Base-by-base conservation (phyloP, 257 asterid species). In the Primulina huaijiensis region DNA sequence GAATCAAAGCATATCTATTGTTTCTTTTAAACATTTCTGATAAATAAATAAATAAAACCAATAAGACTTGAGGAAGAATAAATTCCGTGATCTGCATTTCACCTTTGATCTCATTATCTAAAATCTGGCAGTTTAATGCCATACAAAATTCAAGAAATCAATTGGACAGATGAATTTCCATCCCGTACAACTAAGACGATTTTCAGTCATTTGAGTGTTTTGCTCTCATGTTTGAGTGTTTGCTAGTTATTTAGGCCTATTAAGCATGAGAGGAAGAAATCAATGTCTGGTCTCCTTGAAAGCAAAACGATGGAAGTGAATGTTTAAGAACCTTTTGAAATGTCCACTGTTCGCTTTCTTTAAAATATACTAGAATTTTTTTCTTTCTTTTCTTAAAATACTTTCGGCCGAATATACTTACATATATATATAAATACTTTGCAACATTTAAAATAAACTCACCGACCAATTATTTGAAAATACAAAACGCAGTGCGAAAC, bases 51-150 rank as follows among this genome's bases (percentile, higher is more conserved):
- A 68, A 35, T 17, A 27, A n/a, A 33, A 10, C 50, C 50, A 8
- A 38, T 38, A 38, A 38, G 4, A 38, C 63, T 29, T 14, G 68
- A 38, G 52, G 65, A 40, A 62, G 62, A 74, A 57, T 58, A 9
- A 17, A 21, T 38, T 38, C 16, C 16, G 0, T 7, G 40, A 35
- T 35, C 40, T 35, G 6, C 1, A 35, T 35, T 35, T 35, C 46
- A 38, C 9, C 46, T 38, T 43, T 43, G n/a, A 12, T 43, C 17
- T 43, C 53, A 43, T 43, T 2, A 12, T 43, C 1, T 0, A 43
- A 43, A 43, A 43, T 11, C 2, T 11, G 8, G 53, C 53, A 43
- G 53, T 11, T 43, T 11, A 8, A 43, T 43, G n/a, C 53, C 53
- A 43, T 43, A 38, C 2, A 38, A 35, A 38, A 1, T 38, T 38